Evolutionary conservation across 495 filamentous ascomycete genomes (phyloP).

Genomic region (Talaromyces nanjingensis): DNA sequence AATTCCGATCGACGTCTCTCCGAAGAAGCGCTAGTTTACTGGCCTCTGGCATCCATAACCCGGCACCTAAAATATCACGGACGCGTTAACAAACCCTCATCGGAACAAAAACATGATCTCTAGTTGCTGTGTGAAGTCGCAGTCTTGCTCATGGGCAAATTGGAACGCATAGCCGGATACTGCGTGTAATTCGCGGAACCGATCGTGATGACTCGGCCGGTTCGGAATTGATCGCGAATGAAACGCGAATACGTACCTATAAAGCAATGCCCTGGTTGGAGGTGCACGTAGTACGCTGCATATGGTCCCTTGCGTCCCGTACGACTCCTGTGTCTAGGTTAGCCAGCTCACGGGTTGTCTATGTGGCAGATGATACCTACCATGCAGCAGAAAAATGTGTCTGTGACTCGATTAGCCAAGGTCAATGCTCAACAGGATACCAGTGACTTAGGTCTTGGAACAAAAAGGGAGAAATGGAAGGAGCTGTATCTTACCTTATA

Average conservation of each 20-base stretch:
- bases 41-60: slow-evolving; percentile 69
- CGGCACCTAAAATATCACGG: slow-evolving; percentile 47
- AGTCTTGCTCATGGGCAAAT: not conserved
- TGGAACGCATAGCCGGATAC: not conserved
- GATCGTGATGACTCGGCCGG: not conserved
- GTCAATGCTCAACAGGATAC: not conserved
- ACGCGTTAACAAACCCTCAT: not conserved
- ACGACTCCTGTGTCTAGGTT: slow-evolving; percentile 47
- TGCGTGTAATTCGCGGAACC: not conserved
- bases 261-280: slow-evolving; percentile 52
- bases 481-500: slow-evolving; percentile 60
- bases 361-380: slow-evolving; percentile 27
- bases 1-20: slow-evolving; percentile 63
- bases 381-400: slow-evolving; percentile 78
- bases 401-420: slow-evolving; percentile 32
- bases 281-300: slow-evolving; percentile 72
- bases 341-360: not conserved
- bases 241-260: slow-evolving; percentile 43
- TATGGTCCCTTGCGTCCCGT: slow-evolving; percentile 83
- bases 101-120: not conserved
- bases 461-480: slow-evolving; percentile 11
- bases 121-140: not conserved
- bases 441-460: slow-evolving; percentile 4
- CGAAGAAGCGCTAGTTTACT: slow-evolving; percentile 56
- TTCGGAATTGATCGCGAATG: not conserved